Conservation (phyloP, 441 rosid species). For the Biscutella laevigata region DNA sequence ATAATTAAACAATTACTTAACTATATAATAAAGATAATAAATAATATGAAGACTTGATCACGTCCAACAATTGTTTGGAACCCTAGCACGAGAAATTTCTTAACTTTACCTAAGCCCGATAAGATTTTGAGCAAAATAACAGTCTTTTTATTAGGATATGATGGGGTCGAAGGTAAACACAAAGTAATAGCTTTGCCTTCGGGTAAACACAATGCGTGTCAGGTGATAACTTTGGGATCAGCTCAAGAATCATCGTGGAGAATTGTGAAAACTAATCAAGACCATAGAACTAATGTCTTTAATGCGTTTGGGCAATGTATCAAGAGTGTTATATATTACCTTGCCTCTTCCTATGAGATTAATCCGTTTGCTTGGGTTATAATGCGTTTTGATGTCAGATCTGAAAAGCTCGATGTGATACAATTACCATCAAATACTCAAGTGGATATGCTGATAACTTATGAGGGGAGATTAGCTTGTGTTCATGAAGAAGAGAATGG, state of each 20-base stretch:
- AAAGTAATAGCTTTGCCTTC: not conserved
- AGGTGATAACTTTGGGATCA: constrained; percentile 6
- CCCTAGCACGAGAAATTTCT: constrained; percentile 3
- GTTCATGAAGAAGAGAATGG: not conserved
- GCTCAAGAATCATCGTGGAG: constrained; percentile 11
- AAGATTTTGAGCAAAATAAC: not conserved
- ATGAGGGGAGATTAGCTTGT: not conserved
- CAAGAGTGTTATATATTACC: constrained; percentile 2
- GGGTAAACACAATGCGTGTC: not conserved
- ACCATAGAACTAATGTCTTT: not conserved
- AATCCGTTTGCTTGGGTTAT: too few species aligned
- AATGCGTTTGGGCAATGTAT: not conserved
- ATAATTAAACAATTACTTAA: too few species aligned
- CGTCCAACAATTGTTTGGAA: not conserved
- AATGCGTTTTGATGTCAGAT: not conserved
- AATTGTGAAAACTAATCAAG: not conserved
- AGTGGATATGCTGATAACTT: not conserved
- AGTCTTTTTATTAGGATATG: not conserved
- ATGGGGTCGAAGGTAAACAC: not conserved
- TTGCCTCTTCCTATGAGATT: not conserved
- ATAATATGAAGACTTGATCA: too few species aligned
- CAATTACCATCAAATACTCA: not conserved
- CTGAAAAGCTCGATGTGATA: not conserved
- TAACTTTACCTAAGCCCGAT: not conserved
- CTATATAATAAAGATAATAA: not conserved